These are phyloP conservation scores for Chaetothyriales sp. DNA, from an alignment of 2,329 filamentous ascomycete genomes.

Conservation along the genomic window DNA sequence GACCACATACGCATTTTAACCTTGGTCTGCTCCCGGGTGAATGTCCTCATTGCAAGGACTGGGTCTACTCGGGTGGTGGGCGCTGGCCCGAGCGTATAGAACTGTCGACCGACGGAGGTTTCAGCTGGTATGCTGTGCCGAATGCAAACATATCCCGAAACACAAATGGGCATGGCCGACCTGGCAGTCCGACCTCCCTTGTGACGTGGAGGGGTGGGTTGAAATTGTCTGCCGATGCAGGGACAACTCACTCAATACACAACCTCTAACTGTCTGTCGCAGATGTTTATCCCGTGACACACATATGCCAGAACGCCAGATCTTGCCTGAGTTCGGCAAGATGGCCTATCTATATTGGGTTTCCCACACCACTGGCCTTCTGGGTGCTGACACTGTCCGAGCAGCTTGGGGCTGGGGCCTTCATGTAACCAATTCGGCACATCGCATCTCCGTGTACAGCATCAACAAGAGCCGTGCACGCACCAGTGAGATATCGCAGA, in stretches of 20 bases:
- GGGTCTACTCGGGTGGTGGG: constrained; percentile 47
- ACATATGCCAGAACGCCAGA: no score
- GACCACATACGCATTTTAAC: no score
- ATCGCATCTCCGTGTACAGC: constrained; percentile 33
- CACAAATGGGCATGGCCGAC: constrained; percentile 50
- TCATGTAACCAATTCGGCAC: constrained; percentile 27
- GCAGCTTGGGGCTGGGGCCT: constrained; percentile 38
- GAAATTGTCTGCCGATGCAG: constrained; percentile 47
- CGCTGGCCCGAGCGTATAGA: constrained; percentile 51
- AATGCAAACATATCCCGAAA: constrained; percentile 45
- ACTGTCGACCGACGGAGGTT: constrained; percentile 49
- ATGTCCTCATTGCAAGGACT: constrained; percentile 48
- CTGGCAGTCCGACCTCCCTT: constrained; percentile 51
- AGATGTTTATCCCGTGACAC: no score
- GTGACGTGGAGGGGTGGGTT: constrained; percentile 48
- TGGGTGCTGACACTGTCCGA: no score
- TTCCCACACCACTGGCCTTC: no score
- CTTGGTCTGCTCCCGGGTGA: no score
- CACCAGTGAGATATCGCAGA: constrained; percentile 19
- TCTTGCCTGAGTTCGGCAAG: no score
- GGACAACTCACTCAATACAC: constrained; percentile 50
- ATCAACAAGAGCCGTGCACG: constrained; percentile 21
- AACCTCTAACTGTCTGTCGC: constrained; percentile 42
- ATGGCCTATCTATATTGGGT: no score
- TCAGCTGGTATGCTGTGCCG: constrained; percentile 51